Base-by-base conservation (phyloP, 2,329 filamentous ascomycete species). In the Exophiala calicioides region DNA sequence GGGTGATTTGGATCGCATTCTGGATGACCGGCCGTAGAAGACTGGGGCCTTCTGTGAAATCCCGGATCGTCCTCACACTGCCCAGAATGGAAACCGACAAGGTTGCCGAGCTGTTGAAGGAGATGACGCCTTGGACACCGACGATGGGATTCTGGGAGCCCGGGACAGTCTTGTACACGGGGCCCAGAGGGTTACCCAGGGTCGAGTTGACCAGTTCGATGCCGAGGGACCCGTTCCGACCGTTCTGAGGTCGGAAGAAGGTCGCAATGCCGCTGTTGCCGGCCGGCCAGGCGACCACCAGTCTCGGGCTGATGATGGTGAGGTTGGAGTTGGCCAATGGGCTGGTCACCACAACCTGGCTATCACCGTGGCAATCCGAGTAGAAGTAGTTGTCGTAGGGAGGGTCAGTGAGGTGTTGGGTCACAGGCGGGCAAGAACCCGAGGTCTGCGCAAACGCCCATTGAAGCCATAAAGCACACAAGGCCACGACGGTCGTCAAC, bases 371-470 rank as follows among this genome's bases (percentile, higher is more conserved):
- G 61, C 80, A 84, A 58, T 85, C 81, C 0, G 80, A 83, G 55
- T 82, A 80, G 65, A 85, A 83, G 63, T 80, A 83, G 58, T 85
- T 84, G 29, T 80, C 70, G 50, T 84, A 82, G 0, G 81, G 81
- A 1, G 75, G 72, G 52, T 82, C 79, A 23, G 69, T 75, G 2
- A 82, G 65, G 48, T 73, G 66, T 6, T 76, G 62, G 16, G 65
- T 68, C 1, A 65, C 65, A 4, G 69, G 58, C 12, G 39, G 46
- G 31, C 58, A 58, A 2, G 56, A 42, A 46, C 58, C 62, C n/a
- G 44, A 50, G 18, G 30, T 44, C 36, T 52, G 46, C 30, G 50
- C 53, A 32, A 36, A 47, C 37, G 54, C 46, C 15, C 32, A 38
- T 8, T 61, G 50, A 29, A 62, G 60, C 36, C 52, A 44, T 1